Conservation (phyloP, 192 early-diverging fungal genomes). For the Mortierella antarctica region DNA sequence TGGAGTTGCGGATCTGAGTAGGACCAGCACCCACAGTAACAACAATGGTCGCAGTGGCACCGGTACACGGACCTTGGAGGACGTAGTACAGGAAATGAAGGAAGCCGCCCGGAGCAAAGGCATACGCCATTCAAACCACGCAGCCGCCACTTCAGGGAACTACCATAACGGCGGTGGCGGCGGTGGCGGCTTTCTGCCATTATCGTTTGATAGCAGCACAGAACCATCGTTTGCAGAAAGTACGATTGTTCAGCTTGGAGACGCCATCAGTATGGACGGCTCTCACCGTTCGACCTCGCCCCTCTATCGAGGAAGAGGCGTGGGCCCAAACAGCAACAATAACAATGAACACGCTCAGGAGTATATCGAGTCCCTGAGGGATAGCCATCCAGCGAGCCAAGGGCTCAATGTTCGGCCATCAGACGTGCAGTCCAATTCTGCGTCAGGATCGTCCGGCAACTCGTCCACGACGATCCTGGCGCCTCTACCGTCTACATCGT, state of each 20-base stretch:
- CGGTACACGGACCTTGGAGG: conserved; percentile 18
- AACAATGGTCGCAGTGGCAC: not conserved
- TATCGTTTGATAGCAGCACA: not conserved
- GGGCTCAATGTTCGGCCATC: conserved; percentile 9
- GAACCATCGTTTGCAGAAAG: not conserved
- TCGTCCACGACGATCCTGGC: conserved; percentile 5
- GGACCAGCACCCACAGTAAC: conserved; percentile 24
- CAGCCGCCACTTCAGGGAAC: not conserved
- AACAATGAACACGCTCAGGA: not conserved
- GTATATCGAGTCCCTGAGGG: conserved; percentile 14
- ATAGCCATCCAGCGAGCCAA: conserved; percentile 21
- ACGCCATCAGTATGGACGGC: not conserved
- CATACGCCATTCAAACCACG: conserved; percentile 1
- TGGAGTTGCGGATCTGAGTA: conserved; percentile 20
- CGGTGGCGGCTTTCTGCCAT: not conserved
- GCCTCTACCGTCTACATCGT: not conserved
- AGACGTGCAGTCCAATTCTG: not conserved
- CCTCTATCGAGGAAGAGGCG: not conserved
- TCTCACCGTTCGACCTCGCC: not conserved
- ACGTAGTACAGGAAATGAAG: conserved; percentile 47
- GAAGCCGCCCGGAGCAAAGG: conserved; percentile 24
- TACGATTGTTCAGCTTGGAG: not conserved
- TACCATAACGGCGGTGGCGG: not conserved
- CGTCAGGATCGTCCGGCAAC: conserved; percentile 1
- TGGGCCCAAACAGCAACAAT: not conserved